These are phyloP conservation scores for Peronospora destructor DNA, from an alignment of 352 stramenopile species.

Conservation along the genomic window DNA sequence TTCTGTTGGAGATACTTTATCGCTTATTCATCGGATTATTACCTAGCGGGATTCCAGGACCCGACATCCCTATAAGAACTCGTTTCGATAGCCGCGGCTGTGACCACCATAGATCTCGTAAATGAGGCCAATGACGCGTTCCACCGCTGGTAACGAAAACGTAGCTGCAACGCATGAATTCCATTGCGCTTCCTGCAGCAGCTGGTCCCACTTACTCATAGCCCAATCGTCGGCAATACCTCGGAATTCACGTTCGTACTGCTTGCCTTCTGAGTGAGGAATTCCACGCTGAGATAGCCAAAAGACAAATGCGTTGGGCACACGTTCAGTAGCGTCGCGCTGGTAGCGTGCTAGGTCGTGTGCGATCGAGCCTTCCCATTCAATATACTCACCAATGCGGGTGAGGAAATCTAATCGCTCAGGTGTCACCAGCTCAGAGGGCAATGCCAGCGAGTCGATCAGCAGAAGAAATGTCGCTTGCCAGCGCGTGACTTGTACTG, in stretches of 20 bases:
- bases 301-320: conserved; percentile 72
- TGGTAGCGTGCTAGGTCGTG: conserved; percentile 69
- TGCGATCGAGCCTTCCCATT: conserved; percentile 79
- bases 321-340: conserved; percentile 51
- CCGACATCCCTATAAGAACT: conserved; percentile 36
- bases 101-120: conserved; percentile 56
- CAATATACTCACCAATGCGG: conserved; percentile 74
- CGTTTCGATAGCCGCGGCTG: conserved; percentile 33
- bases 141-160: conserved; percentile 51
- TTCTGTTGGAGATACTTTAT: not conserved
- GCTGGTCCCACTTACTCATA: conserved; percentile 37
- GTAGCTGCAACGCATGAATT: conserved; percentile 29
- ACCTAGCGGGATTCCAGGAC: not conserved
- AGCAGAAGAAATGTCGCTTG: conserved; percentile 75
- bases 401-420: conserved; percentile 53
- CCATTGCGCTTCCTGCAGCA: conserved; percentile 30
- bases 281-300: conserved; percentile 52
- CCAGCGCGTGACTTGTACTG: conserved; percentile 70
- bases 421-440: conserved; percentile 49
- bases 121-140: conserved; percentile 56
- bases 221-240: conserved; percentile 29
- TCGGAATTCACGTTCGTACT: conserved; percentile 47
- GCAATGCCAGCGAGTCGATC: conserved; percentile 62
- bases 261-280: conserved; percentile 22
- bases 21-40: not conserved